Base-by-base conservation (phyloP, 441 rosid genomes). In the Kokia cookei region DNA sequence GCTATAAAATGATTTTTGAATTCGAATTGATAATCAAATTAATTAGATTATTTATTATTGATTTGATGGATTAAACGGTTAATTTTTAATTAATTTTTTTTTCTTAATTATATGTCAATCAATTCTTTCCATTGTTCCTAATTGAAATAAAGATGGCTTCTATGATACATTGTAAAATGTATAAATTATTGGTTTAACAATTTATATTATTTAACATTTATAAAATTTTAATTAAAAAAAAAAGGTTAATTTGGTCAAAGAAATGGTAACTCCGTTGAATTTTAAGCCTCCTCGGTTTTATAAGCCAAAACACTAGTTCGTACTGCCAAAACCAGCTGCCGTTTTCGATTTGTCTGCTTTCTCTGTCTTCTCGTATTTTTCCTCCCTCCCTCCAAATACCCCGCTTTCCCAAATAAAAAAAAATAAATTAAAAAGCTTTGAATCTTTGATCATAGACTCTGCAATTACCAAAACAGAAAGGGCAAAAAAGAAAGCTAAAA, bases 331-430 rank as follows among this genome's bases (percentile, higher is more conserved):
- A 48, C 17, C 70, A 26, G 26, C 35, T 27, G 58, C 61, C 69
- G 76, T 63, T 73, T 53, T 8, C 69, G 8, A n/a, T 11, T 63
- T 51, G 76, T 73, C 71, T 40, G 45, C 71, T 63, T 50, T 65
- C 22, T 61, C 22, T 51, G 17, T 73, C 72, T 65, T 45, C 14
- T 11, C 29, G 57, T n/a, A 11, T 14, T 22, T 26, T 42, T n/a
- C 13, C 66, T 40, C 50, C 43, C 70, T 75, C 65, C 11, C 43
- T 26, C 48, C 19, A 19, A 32, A 11, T 14, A 7, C 40, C 7
- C 48, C 57, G 4, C 7, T 26, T 14, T 13, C 7, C 71, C 68
- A n/a, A 45, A 19, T 6, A 1, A 2, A 40, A 6, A 4, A 53
- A 51, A 29, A 69, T 40, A 40, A 11, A 19, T 19, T 19, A 47